A percentile compares a stretch with the other conserved stretches of the same genome.
These are phyloP conservation scores for Agapanthus africanus DNA, from an alignment of 106 monocot species.

Conservation along the genomic window DNA sequence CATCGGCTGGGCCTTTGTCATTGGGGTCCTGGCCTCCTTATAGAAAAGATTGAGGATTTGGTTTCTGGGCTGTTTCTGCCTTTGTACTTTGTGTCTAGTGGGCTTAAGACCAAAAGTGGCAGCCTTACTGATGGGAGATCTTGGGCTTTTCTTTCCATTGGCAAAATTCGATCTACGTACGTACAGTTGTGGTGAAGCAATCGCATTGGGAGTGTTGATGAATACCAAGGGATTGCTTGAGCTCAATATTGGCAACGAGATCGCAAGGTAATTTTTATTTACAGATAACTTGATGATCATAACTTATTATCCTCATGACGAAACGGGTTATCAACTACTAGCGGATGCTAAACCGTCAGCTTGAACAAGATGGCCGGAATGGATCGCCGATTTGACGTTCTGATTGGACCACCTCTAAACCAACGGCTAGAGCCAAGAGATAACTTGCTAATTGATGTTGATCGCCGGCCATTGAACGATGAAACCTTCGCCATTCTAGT, in stretches of 20 bases:
- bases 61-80: conserved; percentile 41
- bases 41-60: conserved; percentile 35
- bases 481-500: too few relatives aligned
- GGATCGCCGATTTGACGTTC: too few relatives aligned
- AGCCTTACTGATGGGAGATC: conserved; percentile 30
- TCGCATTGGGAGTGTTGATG: conserved; percentile 68
- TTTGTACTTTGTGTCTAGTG: conserved; percentile 63
- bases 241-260: conserved; percentile 70
- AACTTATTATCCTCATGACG: too few relatives aligned
- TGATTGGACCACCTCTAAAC: too few relatives aligned
- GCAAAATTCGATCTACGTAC: conserved; percentile 58
- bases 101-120: conserved; percentile 62
- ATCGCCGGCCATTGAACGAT: too few relatives aligned
- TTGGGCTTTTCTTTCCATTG: conserved; percentile 52
- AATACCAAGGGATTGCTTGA: conserved; percentile 85
- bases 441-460: too few relatives aligned
- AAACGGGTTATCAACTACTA: too few relatives aligned
- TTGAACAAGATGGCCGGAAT: too few relatives aligned
- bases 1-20: conserved; percentile 31
- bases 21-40: conserved; percentile 22
- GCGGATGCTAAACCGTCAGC: too few relatives aligned
- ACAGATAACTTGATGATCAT: too few relatives aligned
- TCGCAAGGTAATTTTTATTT: too few relatives aligned
- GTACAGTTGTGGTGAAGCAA: conserved; percentile 49
- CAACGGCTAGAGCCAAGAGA: too few relatives aligned